phyloP scores from a whole-genome alignment of 208 protist species.

The Trypanosoma brucei region DNA sequence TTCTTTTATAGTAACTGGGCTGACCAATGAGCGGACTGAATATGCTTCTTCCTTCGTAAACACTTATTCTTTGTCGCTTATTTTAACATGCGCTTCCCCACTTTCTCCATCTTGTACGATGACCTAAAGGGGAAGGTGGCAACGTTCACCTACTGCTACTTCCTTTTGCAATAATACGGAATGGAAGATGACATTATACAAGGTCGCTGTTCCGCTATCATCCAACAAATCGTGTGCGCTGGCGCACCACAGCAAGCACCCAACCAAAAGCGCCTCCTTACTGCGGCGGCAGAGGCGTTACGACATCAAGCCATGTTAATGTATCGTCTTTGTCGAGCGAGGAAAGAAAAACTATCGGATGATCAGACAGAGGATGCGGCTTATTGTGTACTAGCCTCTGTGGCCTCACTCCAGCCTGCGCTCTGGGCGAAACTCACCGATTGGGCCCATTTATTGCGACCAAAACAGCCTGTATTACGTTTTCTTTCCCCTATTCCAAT shows the following conservation, averaged over 20 bases:
- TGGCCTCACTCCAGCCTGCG: constrained; percentile 33
- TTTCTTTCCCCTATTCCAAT: constrained; percentile 37
- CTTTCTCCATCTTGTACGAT: not conserved
- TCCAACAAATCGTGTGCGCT: constrained; percentile 39
- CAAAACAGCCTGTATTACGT: constrained; percentile 34
- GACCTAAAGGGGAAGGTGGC: not conserved
- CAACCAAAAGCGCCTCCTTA: constrained; percentile 6
- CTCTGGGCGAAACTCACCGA: constrained; percentile 41
- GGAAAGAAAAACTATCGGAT: constrained; percentile 15
- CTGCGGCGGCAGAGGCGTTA: constrained; percentile 22
- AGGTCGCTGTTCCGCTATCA: constrained; percentile 28
- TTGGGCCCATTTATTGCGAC: constrained; percentile 40
- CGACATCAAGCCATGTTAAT: constrained; percentile 44
- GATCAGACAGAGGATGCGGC: constrained; percentile 51
- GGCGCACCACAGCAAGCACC: not conserved
- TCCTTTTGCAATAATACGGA: not conserved
- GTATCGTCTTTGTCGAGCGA: constrained; percentile 55
- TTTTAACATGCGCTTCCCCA: not conserved
- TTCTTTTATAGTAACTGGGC: no score
- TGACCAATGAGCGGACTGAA: no score
- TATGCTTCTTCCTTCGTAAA: no score
- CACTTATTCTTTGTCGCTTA: no score
- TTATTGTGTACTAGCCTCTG: constrained; percentile 53
- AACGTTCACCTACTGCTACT: not conserved
- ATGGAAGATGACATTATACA: constrained; percentile 66